These are phyloP conservation scores for Penicillium paneum DNA, from an alignment of 2,329 filamentous ascomycete species.

Conservation along the genomic window DNA sequence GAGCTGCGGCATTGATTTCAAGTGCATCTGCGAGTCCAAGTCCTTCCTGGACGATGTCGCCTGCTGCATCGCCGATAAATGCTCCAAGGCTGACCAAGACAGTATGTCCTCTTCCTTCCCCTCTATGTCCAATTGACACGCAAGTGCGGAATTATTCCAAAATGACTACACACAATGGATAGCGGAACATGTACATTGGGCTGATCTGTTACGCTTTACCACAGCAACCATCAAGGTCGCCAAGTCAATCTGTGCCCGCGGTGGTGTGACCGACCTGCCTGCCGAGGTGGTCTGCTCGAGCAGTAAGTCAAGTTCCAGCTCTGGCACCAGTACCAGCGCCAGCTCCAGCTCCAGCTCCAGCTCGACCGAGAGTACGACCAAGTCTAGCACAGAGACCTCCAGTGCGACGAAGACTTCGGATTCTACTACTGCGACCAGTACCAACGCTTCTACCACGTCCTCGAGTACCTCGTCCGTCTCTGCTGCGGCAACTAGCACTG, in stretches of 20 bases:
- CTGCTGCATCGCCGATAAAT: constrained; percentile 50
- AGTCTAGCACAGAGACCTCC: constrained; percentile 7
- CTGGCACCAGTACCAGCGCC: background rate
- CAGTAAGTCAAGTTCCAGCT: background rate
- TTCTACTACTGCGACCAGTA: constrained; percentile 13
- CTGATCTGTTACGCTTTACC: background rate
- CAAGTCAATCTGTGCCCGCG: constrained; percentile 38
- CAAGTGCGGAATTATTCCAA: background rate
- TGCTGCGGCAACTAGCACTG: constrained; percentile 28
- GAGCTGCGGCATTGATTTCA: constrained; percentile 43
- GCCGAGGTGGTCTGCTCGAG: constrained; percentile 28
- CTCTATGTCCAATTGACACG: background rate
- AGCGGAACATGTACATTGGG: background rate
- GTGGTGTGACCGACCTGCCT: constrained; percentile 38
- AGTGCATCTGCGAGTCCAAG: constrained; percentile 49
- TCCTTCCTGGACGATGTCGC: constrained; percentile 49
- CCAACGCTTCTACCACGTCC: constrained; percentile 12
- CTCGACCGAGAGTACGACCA: constrained; percentile 2
- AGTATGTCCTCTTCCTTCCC: constrained; percentile 24
- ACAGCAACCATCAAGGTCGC: constrained; percentile 37
- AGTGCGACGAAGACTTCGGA: constrained; percentile 16
- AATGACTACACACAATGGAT: background rate
- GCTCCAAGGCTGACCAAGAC: constrained; percentile 43
- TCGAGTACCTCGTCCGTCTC: constrained; percentile 12
- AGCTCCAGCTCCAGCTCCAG: background rate